phyloP scores from a whole-genome alignment of 1,284 basidiomycete genomes.

The Wolfiporia cocos region DNA sequence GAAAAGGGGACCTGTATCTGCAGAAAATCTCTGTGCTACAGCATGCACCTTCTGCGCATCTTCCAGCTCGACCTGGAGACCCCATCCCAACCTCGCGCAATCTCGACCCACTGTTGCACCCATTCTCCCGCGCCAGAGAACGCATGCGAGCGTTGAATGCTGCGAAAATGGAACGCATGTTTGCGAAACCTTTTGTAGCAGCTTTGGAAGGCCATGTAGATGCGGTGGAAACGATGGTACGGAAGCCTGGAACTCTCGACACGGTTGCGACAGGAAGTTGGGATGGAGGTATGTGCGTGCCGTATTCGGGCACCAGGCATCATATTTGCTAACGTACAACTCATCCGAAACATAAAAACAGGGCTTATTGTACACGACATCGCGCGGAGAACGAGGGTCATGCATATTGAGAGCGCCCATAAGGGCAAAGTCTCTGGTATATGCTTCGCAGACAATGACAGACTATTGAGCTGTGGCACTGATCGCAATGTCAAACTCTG shows the following conservation, averaged over 20 bases:
- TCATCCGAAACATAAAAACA: slow-evolving; percentile 16
- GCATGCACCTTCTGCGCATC: slow-evolving; percentile 73
- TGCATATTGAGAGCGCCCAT: slow-evolving; percentile 79
- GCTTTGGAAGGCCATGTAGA: slow-evolving; percentile 92
- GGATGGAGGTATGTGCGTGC: slow-evolving; percentile 75
- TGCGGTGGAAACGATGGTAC: slow-evolving; percentile 86
- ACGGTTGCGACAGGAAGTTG: slow-evolving; percentile 92
- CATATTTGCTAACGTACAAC: not conserved
- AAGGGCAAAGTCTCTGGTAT: slow-evolving; percentile 90
- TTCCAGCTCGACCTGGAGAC: slow-evolving; percentile 69
- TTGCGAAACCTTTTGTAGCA: slow-evolving; percentile 93
- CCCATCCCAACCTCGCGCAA: slow-evolving; percentile 88
- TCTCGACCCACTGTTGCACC: slow-evolving; percentile 90
- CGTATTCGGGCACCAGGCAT: not conserved
- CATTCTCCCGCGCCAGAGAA: slow-evolving; percentile 89
- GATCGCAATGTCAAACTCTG: slow-evolving; percentile 93
- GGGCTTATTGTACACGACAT: slow-evolving; percentile 91
- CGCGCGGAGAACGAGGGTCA: slow-evolving; percentile 57
- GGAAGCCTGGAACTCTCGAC: slow-evolving; percentile 73
- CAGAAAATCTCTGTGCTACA: slow-evolving; percentile 89
- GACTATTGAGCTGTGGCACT: slow-evolving; percentile 86
- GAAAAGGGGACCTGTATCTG: not conserved
- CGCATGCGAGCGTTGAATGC: slow-evolving; percentile 93
- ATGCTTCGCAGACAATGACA: slow-evolving; percentile 62
- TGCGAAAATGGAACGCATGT: slow-evolving; percentile 95